Base-by-base conservation (phyloP, 441 rosid species). In the Adansonia rubrostipa region DNA sequence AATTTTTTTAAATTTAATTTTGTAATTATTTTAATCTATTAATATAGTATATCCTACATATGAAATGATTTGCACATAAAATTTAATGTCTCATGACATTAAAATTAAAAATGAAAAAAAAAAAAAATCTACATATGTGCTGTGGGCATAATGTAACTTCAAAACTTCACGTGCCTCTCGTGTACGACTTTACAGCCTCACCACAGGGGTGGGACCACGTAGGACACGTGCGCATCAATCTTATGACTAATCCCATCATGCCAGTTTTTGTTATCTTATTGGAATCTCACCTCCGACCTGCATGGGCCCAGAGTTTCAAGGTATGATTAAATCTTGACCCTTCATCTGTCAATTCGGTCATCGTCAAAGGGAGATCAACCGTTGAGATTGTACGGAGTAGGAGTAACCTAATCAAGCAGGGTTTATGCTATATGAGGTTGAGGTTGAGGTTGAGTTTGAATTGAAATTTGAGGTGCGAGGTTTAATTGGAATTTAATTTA, bases 111-210 rank as follows among this genome's bases (percentile, higher is more conserved):
- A 33, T 1, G 6, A 6, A 42, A 42, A 42, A 42, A 42, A 42
- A 42, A 6, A 6, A 6, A 42, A 54, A 5, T n/a, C 17, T 14
- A 0, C 57, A 53, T 14, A 6, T 22, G 28, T 2, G 1, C 17
- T 20, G 42, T 24, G 66, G 42, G 11, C 66, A 42, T 11, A 4
- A 4, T 28, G 17, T 11, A 62, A n/a, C 33, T 36, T 47, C n/a
- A 15, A n/a, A n/a, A 28, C 48, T 24, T 80, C 79, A 80, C 76
- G 76, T 60, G 65, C 64, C 76, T 51, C 79, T 76, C 76, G 72
- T 51, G 76, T 62, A 9, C 2, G 66, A n/a, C 28, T 1, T 65
- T 65, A 4, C 66, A 10, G 42, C 28, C 66, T 5, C 9, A 15
- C 17, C 44, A 24, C 66, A 1, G 47, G 17, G 20, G 45, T 24